Base-by-base conservation (phyloP, 495 filamentous ascomycete genomes). In the Tuber umbilicatum region DNA sequence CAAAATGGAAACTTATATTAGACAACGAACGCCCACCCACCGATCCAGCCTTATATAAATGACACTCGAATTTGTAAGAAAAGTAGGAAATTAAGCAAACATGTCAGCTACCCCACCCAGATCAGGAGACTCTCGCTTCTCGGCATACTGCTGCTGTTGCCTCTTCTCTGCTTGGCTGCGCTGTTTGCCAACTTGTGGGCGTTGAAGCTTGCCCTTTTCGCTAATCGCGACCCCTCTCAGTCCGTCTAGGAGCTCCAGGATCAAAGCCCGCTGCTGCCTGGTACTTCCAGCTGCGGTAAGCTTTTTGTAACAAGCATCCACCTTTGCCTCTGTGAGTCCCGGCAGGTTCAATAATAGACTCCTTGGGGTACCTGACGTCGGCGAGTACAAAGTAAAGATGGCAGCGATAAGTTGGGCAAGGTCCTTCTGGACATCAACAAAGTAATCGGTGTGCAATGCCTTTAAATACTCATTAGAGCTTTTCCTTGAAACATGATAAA, bases 361-460 rank as follows among this genome's bases (percentile, higher is more conserved):
- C 72, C 87, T 74, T 0, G 90, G 88, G 12, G 89, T 91, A 0
- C 84, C 70, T 45, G 91, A 95, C 47, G 86, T 82, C 2, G 86
- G 84, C 9, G 86, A 88, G 81, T 97, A 97, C 37, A 91, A 85
- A 7, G 90, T 86, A 82, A 96, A 87, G 73, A 97, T 95, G 9
- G 89, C 87, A 2, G 94, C 94, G 78, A 99, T 97, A 6, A 97
- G 87, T 45, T 90, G 87, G 21, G 93, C 95, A 16, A 98, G 88
- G 47, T 98, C 95, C 83, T 93, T 96, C 80, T 99, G 95, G 80
- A 94, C 89, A 74, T 99, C 95, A 60, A 97, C 94, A 79, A 98
- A 98, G 81, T 98, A 97, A 1, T 93, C 89, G 73, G 98, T 95
- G 83, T 98, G 91, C 42, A 99, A 87, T 21, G 92, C 94, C 35